Conservation (phyloP, 192 early-diverging fungal genomes). For the Coemansia sp. region DNA sequence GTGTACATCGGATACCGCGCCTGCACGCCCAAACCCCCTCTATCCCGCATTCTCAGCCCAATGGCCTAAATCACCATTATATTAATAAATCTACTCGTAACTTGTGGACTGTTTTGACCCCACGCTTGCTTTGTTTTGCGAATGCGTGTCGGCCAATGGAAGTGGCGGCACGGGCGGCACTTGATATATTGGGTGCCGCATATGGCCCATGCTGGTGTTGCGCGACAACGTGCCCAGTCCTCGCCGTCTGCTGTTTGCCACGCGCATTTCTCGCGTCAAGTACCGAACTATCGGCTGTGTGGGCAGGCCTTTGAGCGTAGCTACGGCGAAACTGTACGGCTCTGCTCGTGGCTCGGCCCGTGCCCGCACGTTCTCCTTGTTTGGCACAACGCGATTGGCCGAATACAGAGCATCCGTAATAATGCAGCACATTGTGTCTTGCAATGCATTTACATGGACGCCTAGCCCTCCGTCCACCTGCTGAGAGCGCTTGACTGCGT, state of each 20-base stretch:
- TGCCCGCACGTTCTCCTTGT: conserved; percentile 27
- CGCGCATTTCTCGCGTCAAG: conserved; percentile 44
- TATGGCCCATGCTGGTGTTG: conserved; percentile 44
- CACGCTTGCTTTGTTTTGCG: no score
- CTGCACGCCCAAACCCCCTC: conserved; percentile 45
- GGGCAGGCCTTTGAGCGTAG: conserved; percentile 51
- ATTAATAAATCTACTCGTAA: not conserved
- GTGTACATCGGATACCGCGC: conserved; percentile 48
- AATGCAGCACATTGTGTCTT: conserved; percentile 46
- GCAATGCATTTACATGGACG: conserved; percentile 25
- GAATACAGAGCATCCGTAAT: conserved; percentile 52
- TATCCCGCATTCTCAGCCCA: conserved; percentile 53
- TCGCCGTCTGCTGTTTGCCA: conserved; percentile 33
- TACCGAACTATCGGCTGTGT: conserved; percentile 54
- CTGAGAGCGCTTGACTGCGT: conserved; percentile 26
- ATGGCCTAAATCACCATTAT: conserved; percentile 27
- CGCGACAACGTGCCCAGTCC: conserved; percentile 45
- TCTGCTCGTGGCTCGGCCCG: conserved; percentile 12
- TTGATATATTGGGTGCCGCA: conserved; percentile 33
- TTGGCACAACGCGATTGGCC: conserved; percentile 27
- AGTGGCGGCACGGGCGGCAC: conserved; percentile 47
- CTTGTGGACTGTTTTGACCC: conserved; percentile 7
- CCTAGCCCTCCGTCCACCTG: conserved; percentile 20
- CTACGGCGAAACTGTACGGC: conserved; percentile 30
- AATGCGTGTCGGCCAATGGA: conserved; percentile 2